Base-by-base conservation (phyloP, 139 green algal species). In the Pedinophyceae sp. region DNA sequence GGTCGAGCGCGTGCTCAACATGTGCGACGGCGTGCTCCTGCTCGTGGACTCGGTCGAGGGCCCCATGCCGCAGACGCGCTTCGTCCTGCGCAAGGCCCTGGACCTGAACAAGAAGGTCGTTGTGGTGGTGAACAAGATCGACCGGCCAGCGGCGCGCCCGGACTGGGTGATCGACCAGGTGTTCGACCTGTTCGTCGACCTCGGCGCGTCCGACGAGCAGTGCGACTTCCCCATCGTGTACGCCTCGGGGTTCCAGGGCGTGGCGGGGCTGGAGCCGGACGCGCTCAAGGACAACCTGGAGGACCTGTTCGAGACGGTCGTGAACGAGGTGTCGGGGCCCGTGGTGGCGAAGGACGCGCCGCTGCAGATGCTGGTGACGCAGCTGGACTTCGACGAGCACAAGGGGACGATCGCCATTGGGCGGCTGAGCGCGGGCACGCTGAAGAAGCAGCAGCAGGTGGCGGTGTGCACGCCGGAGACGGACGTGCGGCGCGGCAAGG, bases 121-220 rank as follows among this genome's bases (percentile, higher is more conserved):
- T 26, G 83, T 99, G 25, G 92, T 99, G 19, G 78, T 99, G 49
- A 99, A 99, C 82, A 99, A 99, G 73, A 87, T 99, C 59, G 92
- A 99, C 74, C 66, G 84, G 17, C 57, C 69, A 3, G 73, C 79
- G 6, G 55, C 71, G 1, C 60, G 82, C 27, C 76, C 77, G 2
- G 82, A 92, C 58, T 92, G 67, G 62, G 84, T 92, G n/a, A 82
- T 92, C 43, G 80, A 92, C 72, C 38, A 59, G 24, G 93, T 84
- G 24, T 98, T 93, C 63, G 89, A 98, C 28, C 82, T 98, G 20
- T 96, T 98, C 73, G 81, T 84, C 65, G 89, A 97, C 54, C 78
- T 98, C 46, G 83, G 84, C 1, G 90, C 90, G 7, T 73, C 28
- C 2, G 90, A 98, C 55, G 88, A 97, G 62, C 88, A 95, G 77